phyloP scores from a whole-genome alignment of 176 grass and related monocot species.

The Dactylis glomerata region DNA sequence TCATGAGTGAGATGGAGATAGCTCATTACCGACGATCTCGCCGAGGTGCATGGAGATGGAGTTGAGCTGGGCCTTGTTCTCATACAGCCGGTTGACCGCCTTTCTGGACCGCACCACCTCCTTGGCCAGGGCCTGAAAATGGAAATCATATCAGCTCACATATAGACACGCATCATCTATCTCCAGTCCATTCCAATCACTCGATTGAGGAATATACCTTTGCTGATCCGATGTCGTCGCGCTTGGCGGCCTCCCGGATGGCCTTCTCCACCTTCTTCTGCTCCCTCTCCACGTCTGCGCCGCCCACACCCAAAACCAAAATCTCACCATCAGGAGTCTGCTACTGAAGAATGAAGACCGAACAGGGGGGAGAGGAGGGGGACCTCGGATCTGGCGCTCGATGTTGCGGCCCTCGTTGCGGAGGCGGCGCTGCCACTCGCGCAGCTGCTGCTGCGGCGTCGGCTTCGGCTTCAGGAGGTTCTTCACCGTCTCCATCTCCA shows the following conservation, averaged over 20 bases:
- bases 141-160: not conserved
- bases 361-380: not conserved
- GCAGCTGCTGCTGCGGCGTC: slow-evolving; percentile 66
- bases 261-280: slow-evolving; percentile 74
- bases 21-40: slow-evolving; percentile 61
- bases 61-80: slow-evolving; percentile 87
- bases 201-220: slow-evolving; percentile 28
- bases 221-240: slow-evolving; percentile 68
- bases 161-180: not conserved
- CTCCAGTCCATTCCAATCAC: not conserved
- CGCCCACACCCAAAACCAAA: not conserved
- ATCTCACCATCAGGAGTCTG: not conserved
- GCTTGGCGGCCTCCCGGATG: slow-evolving; percentile 60
- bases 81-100: slow-evolving; percentile 85
- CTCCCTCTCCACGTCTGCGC: slow-evolving; percentile 66
- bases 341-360: not conserved
- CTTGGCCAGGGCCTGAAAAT: slow-evolving; percentile 61
- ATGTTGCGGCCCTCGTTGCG: slow-evolving; percentile 62
- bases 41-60: slow-evolving; percentile 91
- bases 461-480: slow-evolving; percentile 54
- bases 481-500: slow-evolving; percentile 51
- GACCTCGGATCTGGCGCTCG: slow-evolving; percentile 77
- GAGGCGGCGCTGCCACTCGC: slow-evolving; percentile 83
- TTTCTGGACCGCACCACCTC: slow-evolving; percentile 69
- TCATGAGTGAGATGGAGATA: not conserved